phyloP scores from a whole-genome alignment of 1,284 basidiomycete species.

The Exobasidium rhododendri region DNA sequence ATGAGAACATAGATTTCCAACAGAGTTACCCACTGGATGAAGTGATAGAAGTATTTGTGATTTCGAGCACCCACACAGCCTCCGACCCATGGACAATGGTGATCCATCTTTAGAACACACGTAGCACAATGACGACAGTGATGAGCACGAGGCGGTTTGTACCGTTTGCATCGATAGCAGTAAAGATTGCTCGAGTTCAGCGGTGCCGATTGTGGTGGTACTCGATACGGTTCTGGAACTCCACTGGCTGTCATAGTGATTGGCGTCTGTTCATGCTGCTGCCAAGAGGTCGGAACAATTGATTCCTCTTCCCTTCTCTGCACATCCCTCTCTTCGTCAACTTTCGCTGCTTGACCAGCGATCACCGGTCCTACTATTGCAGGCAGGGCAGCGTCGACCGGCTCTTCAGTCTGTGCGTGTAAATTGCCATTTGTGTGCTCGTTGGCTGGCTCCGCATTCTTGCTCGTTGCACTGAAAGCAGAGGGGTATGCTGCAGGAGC shows the following conservation, averaged over 20 bases:
- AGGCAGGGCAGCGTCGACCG: neutral
- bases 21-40: constrained; percentile 63
- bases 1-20: constrained; percentile 65
- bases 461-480: neutral
- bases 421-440: neutral
- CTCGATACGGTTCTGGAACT: constrained; percentile 10
- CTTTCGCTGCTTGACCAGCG: neutral
- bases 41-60: constrained; percentile 75
- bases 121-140: constrained; percentile 72
- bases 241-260: neutral
- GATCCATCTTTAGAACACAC: constrained; percentile 72
- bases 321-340: neutral
- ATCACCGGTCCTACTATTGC: neutral
- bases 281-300: constrained; percentile 23
- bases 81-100: constrained; percentile 70
- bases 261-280: constrained; percentile 15
- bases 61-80: constrained; percentile 78
- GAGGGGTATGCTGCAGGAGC: neutral
- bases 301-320: constrained; percentile 12
- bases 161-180: constrained; percentile 56
- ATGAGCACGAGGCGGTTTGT: constrained; percentile 70
- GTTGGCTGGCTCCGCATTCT: neutral
- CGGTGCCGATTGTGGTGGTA: constrained; percentile 12
- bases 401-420: neutral
- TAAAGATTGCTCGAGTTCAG: constrained; percentile 28